Conservation (phyloP, 2,329 filamentous ascomycete genomes). For the Scolecobasidium constrictum region DNA sequence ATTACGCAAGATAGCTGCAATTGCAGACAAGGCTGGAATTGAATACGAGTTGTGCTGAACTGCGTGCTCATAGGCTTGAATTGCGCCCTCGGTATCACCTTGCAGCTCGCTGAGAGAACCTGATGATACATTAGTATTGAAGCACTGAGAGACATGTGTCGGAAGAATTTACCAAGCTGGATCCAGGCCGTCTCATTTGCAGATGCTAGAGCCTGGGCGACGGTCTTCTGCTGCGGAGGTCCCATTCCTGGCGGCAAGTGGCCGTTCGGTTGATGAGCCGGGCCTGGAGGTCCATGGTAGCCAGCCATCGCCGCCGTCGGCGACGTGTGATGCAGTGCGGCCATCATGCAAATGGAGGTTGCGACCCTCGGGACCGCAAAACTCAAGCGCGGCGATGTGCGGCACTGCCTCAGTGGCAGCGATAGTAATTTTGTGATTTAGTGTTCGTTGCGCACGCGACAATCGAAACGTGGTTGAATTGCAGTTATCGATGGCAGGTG, state of each 20-base stretch:
- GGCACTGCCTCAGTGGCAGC: too few species aligned
- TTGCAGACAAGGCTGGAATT: constrained; percentile 84
- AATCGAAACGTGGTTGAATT: too few species aligned
- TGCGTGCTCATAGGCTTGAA: constrained; percentile 82
- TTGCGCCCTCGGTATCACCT: constrained; percentile 79
- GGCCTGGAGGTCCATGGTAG: constrained; percentile 42
- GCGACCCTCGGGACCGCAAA: too few species aligned
- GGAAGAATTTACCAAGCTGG: constrained; percentile 62
- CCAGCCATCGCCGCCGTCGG: constrained; percentile 3
- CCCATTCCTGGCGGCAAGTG: constrained; percentile 40
- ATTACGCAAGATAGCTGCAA: constrained; percentile 80
- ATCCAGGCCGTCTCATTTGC: constrained; percentile 88
- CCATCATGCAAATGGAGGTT: neutral
- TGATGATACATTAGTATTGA: constrained; percentile 28
- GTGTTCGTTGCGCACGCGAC: too few species aligned
- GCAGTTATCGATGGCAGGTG: too few species aligned
- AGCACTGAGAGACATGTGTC: constrained; percentile 12
- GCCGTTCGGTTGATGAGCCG: constrained; percentile 46
- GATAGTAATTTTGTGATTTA: too few species aligned
- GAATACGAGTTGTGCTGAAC: constrained; percentile 81
- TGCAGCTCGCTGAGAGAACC: constrained; percentile 80
- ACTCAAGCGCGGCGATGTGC: too few species aligned
- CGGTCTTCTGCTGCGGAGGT: constrained; percentile 52
- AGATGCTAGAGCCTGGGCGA: constrained; percentile 63
- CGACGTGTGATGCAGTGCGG: constrained; percentile 6